phyloP scores from a whole-genome alignment of 257 asterid genomes.

The Lantana camara region DNA sequence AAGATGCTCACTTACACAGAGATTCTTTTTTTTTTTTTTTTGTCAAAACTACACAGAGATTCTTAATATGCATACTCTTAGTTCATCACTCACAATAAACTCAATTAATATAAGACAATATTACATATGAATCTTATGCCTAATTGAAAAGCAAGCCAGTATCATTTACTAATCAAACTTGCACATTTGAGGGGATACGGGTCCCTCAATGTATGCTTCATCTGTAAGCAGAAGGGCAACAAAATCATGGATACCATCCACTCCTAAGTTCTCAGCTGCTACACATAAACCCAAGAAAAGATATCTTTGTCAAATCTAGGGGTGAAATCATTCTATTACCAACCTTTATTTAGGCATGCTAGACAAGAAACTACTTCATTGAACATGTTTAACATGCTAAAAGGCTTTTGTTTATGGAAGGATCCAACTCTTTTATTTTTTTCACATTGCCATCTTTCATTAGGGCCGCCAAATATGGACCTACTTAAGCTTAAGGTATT shows the following conservation, averaged over 20 bases:
- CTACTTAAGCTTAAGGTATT: conserved; percentile 11
- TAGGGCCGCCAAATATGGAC: background rate
- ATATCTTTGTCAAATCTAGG: background rate
- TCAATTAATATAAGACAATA: background rate
- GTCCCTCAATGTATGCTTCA: background rate
- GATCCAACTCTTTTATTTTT: background rate
- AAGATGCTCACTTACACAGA: conserved; percentile 1
- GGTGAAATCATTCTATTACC: background rate
- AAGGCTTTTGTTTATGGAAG: background rate
- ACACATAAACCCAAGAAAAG: background rate
- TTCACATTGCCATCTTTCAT: conserved; percentile 1
- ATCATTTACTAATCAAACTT: background rate
- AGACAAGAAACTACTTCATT: background rate
- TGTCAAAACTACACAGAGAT: too few species aligned
- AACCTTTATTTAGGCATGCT: background rate
- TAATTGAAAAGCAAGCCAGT: background rate
- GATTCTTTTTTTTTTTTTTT: too few species aligned
- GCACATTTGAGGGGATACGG: background rate
- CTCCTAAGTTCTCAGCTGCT: background rate
- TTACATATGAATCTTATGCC: background rate
- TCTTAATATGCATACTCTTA: conserved; percentile 3
- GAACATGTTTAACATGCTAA: background rate
- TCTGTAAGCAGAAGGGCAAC: background rate
- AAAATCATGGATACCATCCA: background rate
- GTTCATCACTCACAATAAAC: conserved; percentile 10